Evolutionary conservation across 2,329 filamentous ascomycete genomes (phyloP).

Genomic region (Bertia moriformis): DNA sequence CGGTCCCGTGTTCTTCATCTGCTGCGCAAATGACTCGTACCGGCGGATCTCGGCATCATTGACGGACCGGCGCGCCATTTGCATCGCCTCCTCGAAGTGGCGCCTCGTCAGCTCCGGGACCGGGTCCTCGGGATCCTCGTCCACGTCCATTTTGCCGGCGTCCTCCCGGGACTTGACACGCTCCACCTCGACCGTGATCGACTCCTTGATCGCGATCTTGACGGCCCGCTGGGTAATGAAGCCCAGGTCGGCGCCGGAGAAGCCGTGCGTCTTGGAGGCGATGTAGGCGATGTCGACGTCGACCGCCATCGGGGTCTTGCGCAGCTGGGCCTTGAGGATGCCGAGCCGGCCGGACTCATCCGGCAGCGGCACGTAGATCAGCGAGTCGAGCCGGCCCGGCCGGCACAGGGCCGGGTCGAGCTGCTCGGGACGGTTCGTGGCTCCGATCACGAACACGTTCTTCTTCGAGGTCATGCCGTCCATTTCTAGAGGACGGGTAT

Average conservation of each 20-base stretch:
- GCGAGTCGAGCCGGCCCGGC: slow-evolving; percentile 93
- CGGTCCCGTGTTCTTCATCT: slow-evolving; percentile 95
- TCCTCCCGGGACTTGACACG: slow-evolving; percentile 79
- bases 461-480: slow-evolving; percentile 99
- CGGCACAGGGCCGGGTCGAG: slow-evolving; percentile 95
- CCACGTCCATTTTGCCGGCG: slow-evolving; percentile 67
- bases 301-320: slow-evolving; percentile 82
- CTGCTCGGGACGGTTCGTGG: slow-evolving; percentile 96
- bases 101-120: slow-evolving; percentile 90
- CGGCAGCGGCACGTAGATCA: slow-evolving; percentile 94
- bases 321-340: slow-evolving; percentile 89
- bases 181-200: slow-evolving; percentile 82
- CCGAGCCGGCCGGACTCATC: slow-evolving; percentile 78
- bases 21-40: slow-evolving; percentile 95
- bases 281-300: slow-evolving; percentile 88
- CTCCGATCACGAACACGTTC: slow-evolving; percentile 99
- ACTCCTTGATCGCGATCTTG: slow-evolving; percentile 98
- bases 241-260: slow-evolving; percentile 97
- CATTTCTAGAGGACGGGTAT: too few species aligned
- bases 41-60: slow-evolving; percentile 93
- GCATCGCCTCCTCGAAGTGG: slow-evolving; percentile 98
- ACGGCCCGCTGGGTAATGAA: slow-evolving; percentile 98
- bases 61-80: slow-evolving; percentile 81
- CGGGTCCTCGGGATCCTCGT: slow-evolving; percentile 75
- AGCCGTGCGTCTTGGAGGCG: slow-evolving; percentile 91